Evolutionary conservation across 2,329 filamentous ascomycete species (phyloP).

Genomic region (Fonsecaea erecta): DNA sequence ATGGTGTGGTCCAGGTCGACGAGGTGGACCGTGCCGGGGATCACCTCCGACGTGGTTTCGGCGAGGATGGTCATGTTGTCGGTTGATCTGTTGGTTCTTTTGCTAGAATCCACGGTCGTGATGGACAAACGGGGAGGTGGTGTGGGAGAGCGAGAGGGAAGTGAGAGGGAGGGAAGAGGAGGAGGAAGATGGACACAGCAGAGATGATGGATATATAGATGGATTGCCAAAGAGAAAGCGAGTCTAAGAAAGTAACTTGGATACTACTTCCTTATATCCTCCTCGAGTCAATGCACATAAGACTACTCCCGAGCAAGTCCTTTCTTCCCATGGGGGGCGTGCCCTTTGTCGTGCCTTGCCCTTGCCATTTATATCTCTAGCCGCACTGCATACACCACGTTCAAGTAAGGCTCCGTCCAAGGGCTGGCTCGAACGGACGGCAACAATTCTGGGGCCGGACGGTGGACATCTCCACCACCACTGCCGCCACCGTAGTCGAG

Average conservation of each 20-base stretch:
- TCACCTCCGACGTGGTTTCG: constrained; percentile 26
- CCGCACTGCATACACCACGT: neutral
- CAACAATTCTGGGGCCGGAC: neutral
- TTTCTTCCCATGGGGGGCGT: neutral
- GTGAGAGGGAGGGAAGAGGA: too few relatives aligned
- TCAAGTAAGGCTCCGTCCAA: neutral
- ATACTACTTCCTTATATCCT: too few relatives aligned
- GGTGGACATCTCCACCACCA: neutral
- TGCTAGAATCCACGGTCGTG: too few relatives aligned
- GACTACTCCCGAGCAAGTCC: neutral
- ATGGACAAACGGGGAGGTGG: neutral
- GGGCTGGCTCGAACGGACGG: neutral
- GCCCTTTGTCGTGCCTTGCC: neutral
- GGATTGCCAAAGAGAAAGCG: too few relatives aligned
- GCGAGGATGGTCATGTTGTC: constrained; percentile 11
- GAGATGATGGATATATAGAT: too few relatives aligned
- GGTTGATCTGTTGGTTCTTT: neutral
- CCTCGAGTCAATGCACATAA: neutral
- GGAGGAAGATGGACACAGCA: too few relatives aligned
- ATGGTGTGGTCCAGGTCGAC: constrained; percentile 42
- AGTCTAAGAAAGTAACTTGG: too few relatives aligned
- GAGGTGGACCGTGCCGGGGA: constrained; percentile 46
- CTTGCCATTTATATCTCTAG: neutral
- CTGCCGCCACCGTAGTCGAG: neutral
- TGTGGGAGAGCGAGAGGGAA: too few relatives aligned